Percentiles rank a stretch among this genome's conserved stretches.
Evolutionary conservation across 192 early-diverging fungal genomes (phyloP).

Genomic region (Coemansia asiatica): DNA sequence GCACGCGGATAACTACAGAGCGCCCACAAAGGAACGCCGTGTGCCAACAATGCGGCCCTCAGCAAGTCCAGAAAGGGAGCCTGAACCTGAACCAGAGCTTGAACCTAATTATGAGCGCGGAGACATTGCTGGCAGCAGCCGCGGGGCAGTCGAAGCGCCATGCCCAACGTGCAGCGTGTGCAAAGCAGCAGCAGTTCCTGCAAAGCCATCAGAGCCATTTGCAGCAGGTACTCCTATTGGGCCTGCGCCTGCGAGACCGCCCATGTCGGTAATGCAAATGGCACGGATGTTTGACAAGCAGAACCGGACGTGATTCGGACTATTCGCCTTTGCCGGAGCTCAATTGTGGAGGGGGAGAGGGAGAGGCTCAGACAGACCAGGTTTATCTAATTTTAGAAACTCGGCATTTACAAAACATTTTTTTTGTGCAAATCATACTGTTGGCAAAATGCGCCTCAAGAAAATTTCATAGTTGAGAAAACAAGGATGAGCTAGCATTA

Average conservation of each 20-base stretch:
- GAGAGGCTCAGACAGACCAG: neutral
- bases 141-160: neutral
- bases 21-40: neutral
- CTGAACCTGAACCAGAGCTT: neutral
- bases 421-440: neutral
- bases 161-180: slow-evolving; percentile 17
- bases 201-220: neutral
- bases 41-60: slow-evolving; percentile 1
- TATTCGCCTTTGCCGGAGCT: too few relatives aligned
- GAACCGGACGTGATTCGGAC: neutral
- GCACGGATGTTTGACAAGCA: slow-evolving; percentile 45
- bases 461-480: too few relatives aligned
- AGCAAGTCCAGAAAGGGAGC: slow-evolving; percentile 2
- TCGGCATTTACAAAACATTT: neutral
- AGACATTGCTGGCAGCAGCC: neutral
- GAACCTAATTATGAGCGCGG: neutral
- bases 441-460: neutral
- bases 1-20: neutral
- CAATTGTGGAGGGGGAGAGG: too few relatives aligned
- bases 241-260: neutral
- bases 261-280: slow-evolving; percentile 31
- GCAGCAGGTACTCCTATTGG: too few relatives aligned
- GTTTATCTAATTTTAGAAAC: neutral
- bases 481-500: neutral
- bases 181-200: slow-evolving; percentile 1